Evolutionary conservation across 140 eudicot species (phyloP).

Genomic region (Senecio squalidus): DNA sequence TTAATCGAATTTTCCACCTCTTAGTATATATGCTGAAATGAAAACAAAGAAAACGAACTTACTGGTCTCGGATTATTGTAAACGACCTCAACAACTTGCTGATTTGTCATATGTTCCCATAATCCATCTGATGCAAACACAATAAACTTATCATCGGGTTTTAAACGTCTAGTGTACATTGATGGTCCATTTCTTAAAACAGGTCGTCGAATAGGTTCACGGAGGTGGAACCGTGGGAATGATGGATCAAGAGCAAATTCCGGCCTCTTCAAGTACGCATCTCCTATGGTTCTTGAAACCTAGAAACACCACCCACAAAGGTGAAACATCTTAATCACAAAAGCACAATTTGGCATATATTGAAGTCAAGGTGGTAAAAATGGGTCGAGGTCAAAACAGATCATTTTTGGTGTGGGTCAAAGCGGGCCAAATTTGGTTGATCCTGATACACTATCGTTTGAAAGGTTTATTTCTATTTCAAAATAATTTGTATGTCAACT

Average conservation of each 20-base stretch:
- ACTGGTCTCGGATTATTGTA: slow-evolving; percentile 60
- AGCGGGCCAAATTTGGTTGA: background rate
- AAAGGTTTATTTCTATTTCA: too few relatives aligned
- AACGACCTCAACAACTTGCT: slow-evolving; percentile 74
- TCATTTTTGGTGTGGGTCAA: background rate
- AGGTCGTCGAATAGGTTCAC: slow-evolving; percentile 42
- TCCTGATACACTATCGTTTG: too few relatives aligned
- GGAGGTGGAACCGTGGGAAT: slow-evolving; percentile 44
- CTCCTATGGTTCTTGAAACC: slow-evolving; percentile 87
- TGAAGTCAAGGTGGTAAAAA: background rate
- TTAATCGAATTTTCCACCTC: too few relatives aligned
- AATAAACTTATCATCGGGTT: slow-evolving; percentile 57
- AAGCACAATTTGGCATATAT: background rate
- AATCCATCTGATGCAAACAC: slow-evolving; percentile 96
- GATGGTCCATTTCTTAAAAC: slow-evolving; percentile 59
- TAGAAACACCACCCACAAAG: slow-evolving; percentile 15
- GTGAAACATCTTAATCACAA: background rate
- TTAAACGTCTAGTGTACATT: slow-evolving; percentile 29
- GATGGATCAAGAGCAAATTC: slow-evolving; percentile 50
- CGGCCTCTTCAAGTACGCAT: slow-evolving; percentile 68
- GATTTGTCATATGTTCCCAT: slow-evolving; percentile 68
- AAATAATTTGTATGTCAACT: too few relatives aligned
- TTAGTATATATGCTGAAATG: too few relatives aligned
- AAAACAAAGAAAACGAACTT: slow-evolving; percentile 10
- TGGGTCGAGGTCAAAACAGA: background rate